Percentiles rank a stretch among this genome's conserved stretches.
These are phyloP conservation scores for Exophiala sp. DNA, from an alignment of 2,329 filamentous ascomycete genomes.

Conservation along the genomic window DNA sequence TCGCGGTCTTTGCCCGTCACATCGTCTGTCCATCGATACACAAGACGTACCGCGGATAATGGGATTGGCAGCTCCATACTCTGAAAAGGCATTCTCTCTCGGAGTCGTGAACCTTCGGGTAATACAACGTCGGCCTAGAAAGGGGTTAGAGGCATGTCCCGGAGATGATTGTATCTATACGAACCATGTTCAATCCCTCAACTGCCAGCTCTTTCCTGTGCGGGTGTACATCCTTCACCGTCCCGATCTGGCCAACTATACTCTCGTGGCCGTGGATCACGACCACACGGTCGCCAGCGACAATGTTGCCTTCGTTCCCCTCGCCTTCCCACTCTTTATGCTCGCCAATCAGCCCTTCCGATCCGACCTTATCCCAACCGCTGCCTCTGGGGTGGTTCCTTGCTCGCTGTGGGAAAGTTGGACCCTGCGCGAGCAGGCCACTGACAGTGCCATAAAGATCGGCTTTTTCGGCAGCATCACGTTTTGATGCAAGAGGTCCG, in stretches of 20 bases:
- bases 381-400: slow-evolving; percentile 27
- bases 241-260: slow-evolving; percentile 74
- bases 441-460: slow-evolving; percentile 59
- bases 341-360: slow-evolving; percentile 36
- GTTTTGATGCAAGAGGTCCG: slow-evolving; percentile 73
- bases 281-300: slow-evolving; percentile 73
- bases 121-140: slow-evolving; percentile 42
- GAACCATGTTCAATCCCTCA: slow-evolving; percentile 62
- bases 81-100: slow-evolving; percentile 40
- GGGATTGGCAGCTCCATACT: slow-evolving; percentile 57
- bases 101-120: slow-evolving; percentile 35
- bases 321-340: slow-evolving; percentile 33
- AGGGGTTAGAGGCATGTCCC: background rate
- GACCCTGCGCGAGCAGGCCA: slow-evolving; percentile 34
- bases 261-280: slow-evolving; percentile 68
- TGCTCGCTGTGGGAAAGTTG: slow-evolving; percentile 37
- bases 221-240: slow-evolving; percentile 57
- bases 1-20: slow-evolving; percentile 54
- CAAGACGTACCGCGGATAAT: slow-evolving; percentile 72
- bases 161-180: slow-evolving; percentile 29
- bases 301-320: slow-evolving; percentile 48
- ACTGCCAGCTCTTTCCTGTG: slow-evolving; percentile 59
- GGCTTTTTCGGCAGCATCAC: slow-evolving; percentile 61
- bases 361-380: slow-evolving; percentile 14
- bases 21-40: slow-evolving; percentile 69